phyloP scores from a whole-genome alignment of 2,329 filamentous ascomycete genomes.

The Colletotrichum chrysophilum region DNA sequence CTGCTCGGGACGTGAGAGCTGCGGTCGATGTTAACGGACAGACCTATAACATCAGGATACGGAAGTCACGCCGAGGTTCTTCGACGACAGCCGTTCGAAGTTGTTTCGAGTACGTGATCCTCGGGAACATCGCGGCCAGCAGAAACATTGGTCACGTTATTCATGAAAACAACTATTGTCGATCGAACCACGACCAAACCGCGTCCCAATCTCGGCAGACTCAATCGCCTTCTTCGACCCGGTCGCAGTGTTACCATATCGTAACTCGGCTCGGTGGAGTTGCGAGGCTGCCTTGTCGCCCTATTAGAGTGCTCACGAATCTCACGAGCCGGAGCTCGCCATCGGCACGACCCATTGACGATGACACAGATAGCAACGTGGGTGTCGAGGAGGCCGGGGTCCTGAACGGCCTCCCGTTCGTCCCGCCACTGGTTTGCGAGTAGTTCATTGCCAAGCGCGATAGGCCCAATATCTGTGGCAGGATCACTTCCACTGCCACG shows the following conservation, averaged over 20 bases:
- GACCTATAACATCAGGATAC: conserved; percentile 4
- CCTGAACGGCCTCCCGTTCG: conserved; percentile 9
- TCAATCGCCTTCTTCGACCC: background rate
- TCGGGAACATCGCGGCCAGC: background rate
- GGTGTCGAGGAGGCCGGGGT: background rate
- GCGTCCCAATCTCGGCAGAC: conserved; percentile 1
- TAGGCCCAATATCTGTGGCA: conserved; percentile 12
- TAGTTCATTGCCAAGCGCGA: conserved; percentile 12
- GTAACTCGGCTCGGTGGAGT: background rate
- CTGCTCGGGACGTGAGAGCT: background rate
- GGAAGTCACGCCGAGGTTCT: conserved; percentile 2
- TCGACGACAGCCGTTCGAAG: background rate
- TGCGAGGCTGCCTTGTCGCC: background rate
- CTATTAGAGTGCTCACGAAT: conserved; percentile 2
- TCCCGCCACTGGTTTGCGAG: conserved; percentile 1
- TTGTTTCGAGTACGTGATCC: background rate
- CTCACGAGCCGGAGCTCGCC: conserved; percentile 14
- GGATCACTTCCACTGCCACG: background rate
- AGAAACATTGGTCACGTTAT: background rate
- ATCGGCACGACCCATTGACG: conserved; percentile 19
- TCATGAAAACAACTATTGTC: background rate
- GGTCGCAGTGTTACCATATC: background rate
- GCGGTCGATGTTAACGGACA: background rate
- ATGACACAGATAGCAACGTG: conserved; percentile 2
- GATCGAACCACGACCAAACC: conserved; percentile 8